These are phyloP conservation scores for Dendrothele bispora DNA, from an alignment of 768 basidiomycete genomes.

Conservation along the genomic window DNA sequence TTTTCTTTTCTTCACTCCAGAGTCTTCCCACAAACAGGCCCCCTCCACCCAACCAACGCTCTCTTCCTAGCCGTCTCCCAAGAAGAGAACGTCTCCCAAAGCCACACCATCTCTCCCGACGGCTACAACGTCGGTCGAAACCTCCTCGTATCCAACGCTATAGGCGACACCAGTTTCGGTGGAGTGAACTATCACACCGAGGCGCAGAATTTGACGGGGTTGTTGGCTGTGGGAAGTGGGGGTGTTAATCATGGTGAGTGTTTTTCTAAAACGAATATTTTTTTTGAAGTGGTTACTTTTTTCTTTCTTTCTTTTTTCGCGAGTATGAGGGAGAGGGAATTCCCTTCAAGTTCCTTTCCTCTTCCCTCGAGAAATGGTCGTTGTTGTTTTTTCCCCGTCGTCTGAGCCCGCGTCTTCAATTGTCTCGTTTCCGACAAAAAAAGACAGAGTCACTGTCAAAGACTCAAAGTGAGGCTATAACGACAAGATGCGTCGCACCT, in stretches of 20 bases:
- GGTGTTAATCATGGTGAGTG: too few species aligned
- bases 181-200: conserved; percentile 35
- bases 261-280: conserved; percentile 40
- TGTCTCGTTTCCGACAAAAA: too few species aligned
- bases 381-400: too few species aligned
- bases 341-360: too few species aligned
- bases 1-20: too few species aligned
- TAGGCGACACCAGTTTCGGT: conserved; percentile 21
- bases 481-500: too few species aligned
- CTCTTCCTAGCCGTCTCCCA: conserved; percentile 3
- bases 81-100: conserved; percentile 28
- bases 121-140: conserved; percentile 47
- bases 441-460: too few species aligned
- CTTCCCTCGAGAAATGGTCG: too few species aligned
- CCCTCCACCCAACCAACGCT: too few species aligned
- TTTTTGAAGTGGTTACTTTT: neutral
- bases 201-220: conserved; percentile 34
- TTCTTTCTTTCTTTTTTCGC: neutral
- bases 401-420: too few species aligned
- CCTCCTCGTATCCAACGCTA: neutral
- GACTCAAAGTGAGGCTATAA: too few species aligned
- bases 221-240: conserved; percentile 35
- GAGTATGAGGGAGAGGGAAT: neutral
- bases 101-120: conserved; percentile 43
- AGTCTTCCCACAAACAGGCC: too few species aligned